Percentiles rank a stretch among this genome's conserved stretches.
Evolutionary conservation across 306 rosid species (phyloP).

Genomic region (Acacia melanoxylon): DNA sequence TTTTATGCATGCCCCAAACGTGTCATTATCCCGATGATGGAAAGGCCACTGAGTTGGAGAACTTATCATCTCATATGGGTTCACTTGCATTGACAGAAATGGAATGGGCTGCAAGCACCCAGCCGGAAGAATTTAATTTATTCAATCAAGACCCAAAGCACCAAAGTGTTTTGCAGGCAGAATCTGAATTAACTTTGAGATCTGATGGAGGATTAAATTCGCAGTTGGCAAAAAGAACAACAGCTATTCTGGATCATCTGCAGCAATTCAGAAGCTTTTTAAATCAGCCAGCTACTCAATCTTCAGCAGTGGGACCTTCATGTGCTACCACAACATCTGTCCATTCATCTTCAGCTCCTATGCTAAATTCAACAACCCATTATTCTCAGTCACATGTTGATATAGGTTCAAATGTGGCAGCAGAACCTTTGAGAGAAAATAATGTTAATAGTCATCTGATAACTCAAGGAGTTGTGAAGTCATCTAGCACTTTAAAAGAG

Average conservation of each 20-base stretch:
- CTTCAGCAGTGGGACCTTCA: slow-evolving; percentile 72
- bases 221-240: slow-evolving; percentile 56
- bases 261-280: slow-evolving; percentile 72
- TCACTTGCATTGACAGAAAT: slow-evolving; percentile 98
- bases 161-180: slow-evolving; percentile 46
- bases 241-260: slow-evolving; percentile 64
- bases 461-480: slow-evolving; percentile 41
- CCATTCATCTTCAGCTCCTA: slow-evolving; percentile 81
- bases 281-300: slow-evolving; percentile 72
- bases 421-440: slow-evolving; percentile 45
- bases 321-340: slow-evolving; percentile 88
- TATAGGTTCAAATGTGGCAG: slow-evolving; percentile 37
- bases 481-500: slow-evolving; percentile 40
- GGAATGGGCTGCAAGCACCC: slow-evolving; percentile 68
- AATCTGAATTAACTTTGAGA: slow-evolving; percentile 48
- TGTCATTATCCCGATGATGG: slow-evolving; percentile 52
- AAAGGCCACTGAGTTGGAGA: slow-evolving; percentile 80
- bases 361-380: slow-evolving; percentile 68
- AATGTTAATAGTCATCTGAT: slow-evolving; percentile 39
- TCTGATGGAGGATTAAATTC: slow-evolving; percentile 59
- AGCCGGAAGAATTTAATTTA: slow-evolving; percentile 53
- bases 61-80: slow-evolving; percentile 82
- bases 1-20: slow-evolving; percentile 32
- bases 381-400: slow-evolving; percentile 51
- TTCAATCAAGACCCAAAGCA: slow-evolving; percentile 51